Conservation (phyloP, 768 basidiomycete species). For the Aureoboletus auriporus region DNA sequence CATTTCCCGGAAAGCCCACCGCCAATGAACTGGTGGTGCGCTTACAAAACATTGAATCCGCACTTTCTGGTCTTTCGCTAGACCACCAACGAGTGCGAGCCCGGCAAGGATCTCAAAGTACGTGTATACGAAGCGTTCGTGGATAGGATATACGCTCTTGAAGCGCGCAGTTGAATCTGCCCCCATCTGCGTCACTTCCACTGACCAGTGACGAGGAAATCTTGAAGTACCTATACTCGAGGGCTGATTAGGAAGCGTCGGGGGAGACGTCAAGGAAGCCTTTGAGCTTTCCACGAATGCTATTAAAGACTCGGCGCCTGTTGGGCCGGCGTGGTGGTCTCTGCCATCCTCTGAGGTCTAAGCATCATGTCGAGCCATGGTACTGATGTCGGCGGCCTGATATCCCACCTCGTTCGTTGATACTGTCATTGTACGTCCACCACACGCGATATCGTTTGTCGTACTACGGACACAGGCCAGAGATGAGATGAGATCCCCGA, state of each 20-base stretch:
- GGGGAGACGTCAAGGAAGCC: conserved; percentile 66
- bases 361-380: conserved; percentile 74
- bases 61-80: conserved; percentile 53
- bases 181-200: conserved; percentile 8
- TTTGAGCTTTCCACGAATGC: conserved; percentile 59
- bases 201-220: conserved; percentile 57
- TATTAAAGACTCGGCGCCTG: conserved; percentile 33
- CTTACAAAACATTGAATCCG: conserved; percentile 59
- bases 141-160: conserved; percentile 52
- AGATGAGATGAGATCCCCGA: too few relatives aligned
- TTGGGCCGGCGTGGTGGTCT: conserved; percentile 65
- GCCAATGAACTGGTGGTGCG: conserved; percentile 62
- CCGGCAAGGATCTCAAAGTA: conserved; percentile 50
- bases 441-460: conserved; percentile 71
- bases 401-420: conserved; percentile 78
- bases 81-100: conserved; percentile 49
- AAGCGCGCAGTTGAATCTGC: conserved; percentile 36
- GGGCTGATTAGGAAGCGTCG: conserved; percentile 56
- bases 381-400: conserved; percentile 64
- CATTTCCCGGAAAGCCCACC: conserved; percentile 54
- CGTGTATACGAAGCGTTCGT: conserved; percentile 49
- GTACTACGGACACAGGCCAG: conserved; percentile 64
- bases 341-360: conserved; percentile 52
- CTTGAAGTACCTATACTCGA: conserved; percentile 54
- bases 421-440: conserved; percentile 62